Conservation (phyloP, 2,329 filamentous ascomycete species). For the Lasiodiplodia citricola region DNA sequence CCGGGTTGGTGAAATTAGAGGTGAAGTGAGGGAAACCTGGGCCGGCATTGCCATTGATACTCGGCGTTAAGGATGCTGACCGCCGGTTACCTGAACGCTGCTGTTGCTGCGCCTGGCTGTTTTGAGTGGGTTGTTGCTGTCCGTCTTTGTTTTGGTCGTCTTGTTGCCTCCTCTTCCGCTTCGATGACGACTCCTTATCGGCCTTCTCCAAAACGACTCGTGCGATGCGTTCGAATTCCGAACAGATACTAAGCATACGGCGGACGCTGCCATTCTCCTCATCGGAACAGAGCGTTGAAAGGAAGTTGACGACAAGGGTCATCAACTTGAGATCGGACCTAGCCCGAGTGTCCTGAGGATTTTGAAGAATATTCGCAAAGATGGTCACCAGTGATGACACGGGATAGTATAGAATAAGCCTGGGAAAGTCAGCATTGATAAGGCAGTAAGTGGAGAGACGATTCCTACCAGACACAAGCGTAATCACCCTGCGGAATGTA, state of each 20-base stretch:
- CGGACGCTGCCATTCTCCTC: constrained; percentile 89
- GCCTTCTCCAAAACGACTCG: constrained; percentile 88
- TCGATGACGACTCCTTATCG: constrained; percentile 79
- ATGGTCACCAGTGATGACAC: constrained; percentile 93
- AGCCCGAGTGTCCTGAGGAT: constrained; percentile 86
- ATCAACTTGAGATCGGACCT: constrained; percentile 89
- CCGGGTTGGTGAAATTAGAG: constrained; percentile 19
- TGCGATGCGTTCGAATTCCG: constrained; percentile 96
- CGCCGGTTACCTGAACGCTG: constrained; percentile 37
- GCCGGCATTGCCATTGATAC: constrained; percentile 2
- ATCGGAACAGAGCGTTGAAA: constrained; percentile 87
- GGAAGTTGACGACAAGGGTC: constrained; percentile 89
- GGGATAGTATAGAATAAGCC: constrained; percentile 94
- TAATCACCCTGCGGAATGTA: constrained; percentile 96
- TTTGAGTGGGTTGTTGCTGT: constrained; percentile 30
- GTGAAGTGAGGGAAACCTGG: constrained; percentile 3
- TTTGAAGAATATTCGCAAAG: constrained; percentile 95
- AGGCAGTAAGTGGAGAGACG: neutral
- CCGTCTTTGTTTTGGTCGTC: constrained; percentile 51
- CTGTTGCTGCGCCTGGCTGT: constrained; percentile 36
- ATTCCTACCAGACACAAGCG: constrained; percentile 85
- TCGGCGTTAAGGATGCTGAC: neutral
- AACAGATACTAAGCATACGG: constrained; percentile 90
- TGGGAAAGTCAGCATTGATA: constrained; percentile 44
- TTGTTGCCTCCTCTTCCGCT: constrained; percentile 82